Evolutionary conservation across 768 basidiomycete genomes (phyloP).

Genomic region (Paxillus ammoniavirescens): DNA sequence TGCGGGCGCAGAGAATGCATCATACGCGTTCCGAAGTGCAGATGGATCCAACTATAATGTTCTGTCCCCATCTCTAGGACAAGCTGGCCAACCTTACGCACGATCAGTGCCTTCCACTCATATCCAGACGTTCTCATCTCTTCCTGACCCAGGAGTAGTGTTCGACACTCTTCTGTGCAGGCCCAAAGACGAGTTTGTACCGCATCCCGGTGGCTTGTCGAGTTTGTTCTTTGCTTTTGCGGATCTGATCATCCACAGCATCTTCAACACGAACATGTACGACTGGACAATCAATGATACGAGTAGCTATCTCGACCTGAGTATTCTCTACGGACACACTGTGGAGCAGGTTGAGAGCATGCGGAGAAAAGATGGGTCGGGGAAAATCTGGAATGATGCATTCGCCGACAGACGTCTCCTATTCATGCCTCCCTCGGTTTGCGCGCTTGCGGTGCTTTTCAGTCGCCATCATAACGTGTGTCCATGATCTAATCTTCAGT

Average conservation of each 20-base stretch:
- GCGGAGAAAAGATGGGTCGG: slow-evolving; percentile 63
- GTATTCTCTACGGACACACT: slow-evolving; percentile 68
- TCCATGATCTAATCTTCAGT: slow-evolving; percentile 5
- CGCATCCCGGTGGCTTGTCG: slow-evolving; percentile 70
- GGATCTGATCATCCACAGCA: slow-evolving; percentile 68
- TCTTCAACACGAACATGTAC: slow-evolving; percentile 56
- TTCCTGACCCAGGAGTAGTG: slow-evolving; percentile 66
- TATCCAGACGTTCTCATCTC: slow-evolving; percentile 38
- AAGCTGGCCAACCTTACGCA: slow-evolving; percentile 64
- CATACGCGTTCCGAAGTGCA: slow-evolving; percentile 55
- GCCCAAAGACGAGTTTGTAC: slow-evolving; percentile 34
- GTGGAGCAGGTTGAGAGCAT: slow-evolving; percentile 46
- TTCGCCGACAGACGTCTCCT: slow-evolving; percentile 67
- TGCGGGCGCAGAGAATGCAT: slow-evolving; percentile 14
- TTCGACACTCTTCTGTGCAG: slow-evolving; percentile 67
- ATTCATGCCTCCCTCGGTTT: slow-evolving; percentile 70
- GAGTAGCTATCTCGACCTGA: slow-evolving; percentile 76
- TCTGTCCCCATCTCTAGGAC: slow-evolving; percentile 52
- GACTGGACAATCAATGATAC: slow-evolving; percentile 58
- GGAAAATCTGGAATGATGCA: slow-evolving; percentile 63
- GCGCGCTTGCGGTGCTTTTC: slow-evolving; percentile 67
- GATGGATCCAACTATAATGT: slow-evolving; percentile 65
- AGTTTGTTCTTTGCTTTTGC: slow-evolving; percentile 80
- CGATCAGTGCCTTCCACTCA: slow-evolving; percentile 57
- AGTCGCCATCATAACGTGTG: slow-evolving; percentile 73